These are phyloP conservation scores for Ilex aquifolium DNA, from an alignment of 257 asterid genomes.

Conservation along the genomic window DNA sequence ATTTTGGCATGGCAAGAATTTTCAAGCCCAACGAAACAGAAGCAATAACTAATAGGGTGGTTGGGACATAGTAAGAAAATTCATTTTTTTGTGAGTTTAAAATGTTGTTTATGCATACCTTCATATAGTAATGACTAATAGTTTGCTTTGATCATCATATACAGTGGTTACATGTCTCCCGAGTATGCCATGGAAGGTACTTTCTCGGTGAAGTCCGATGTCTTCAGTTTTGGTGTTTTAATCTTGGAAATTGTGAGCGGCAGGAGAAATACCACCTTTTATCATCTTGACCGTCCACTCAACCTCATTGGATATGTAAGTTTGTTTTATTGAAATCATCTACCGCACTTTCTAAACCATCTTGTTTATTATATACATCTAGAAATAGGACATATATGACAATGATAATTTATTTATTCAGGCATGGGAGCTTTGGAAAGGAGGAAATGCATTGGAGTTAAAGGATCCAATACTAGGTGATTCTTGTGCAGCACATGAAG, in stretches of 20 bases:
- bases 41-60: conserved; percentile 46
- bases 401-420: too few species aligned
- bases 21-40: conserved; percentile 34
- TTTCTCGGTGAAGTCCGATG: conserved; percentile 56
- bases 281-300: conserved; percentile 28
- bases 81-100: not conserved
- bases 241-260: conserved; percentile 56
- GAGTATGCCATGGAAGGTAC: conserved; percentile 18
- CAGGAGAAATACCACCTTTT: conserved; percentile 35
- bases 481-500: too few species aligned
- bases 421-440: too few species aligned
- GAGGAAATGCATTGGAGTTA: too few species aligned
- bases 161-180: not conserved
- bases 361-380: too few species aligned
- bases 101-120: not conserved
- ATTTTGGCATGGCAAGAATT: conserved; percentile 62
- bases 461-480: too few species aligned
- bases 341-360: too few species aligned
- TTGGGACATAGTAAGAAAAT: not conserved
- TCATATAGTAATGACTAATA: too few species aligned
- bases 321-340: not conserved
- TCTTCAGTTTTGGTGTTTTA: conserved; percentile 55
- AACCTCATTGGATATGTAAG: conserved; percentile 66
- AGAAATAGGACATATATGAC: too few species aligned
- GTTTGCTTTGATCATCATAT: too few species aligned